Evolutionary conservation across 2,329 filamentous ascomycete species (phyloP).

Genomic region (Fusarium nisikadoi): DNA sequence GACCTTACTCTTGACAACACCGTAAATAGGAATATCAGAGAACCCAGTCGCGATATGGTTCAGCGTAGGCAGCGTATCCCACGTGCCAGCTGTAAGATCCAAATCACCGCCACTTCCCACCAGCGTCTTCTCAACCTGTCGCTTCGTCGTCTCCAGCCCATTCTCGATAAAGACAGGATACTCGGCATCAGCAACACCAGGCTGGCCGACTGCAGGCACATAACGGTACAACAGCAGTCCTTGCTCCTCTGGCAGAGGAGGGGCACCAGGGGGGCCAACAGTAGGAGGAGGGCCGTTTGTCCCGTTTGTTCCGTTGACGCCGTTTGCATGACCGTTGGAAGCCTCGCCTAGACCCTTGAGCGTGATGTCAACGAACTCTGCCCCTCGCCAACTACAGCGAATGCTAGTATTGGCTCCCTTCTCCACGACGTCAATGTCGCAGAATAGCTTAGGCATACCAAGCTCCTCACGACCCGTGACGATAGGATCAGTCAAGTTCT

Average conservation of each 20-base stretch:
- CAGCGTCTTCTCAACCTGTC: constrained; percentile 9
- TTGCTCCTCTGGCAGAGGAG: constrained; percentile 27
- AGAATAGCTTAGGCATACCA: constrained; percentile 69
- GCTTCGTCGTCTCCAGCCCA: not conserved
- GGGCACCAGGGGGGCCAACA: not conserved
- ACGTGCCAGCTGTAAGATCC: constrained; percentile 6
- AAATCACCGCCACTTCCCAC: not conserved
- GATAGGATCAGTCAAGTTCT: constrained; percentile 68
- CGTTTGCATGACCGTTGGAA: not conserved
- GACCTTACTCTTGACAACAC: constrained; percentile 18
- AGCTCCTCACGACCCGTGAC: constrained; percentile 69
- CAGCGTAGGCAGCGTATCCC: constrained; percentile 26
- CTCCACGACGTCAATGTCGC: constrained; percentile 56
- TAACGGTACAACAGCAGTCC: constrained; percentile 14
- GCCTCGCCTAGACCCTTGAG: constrained; percentile 1
- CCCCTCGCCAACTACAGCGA: constrained; percentile 25
- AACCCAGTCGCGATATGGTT: constrained; percentile 31
- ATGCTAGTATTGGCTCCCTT: not conserved
- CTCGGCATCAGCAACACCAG: not conserved
- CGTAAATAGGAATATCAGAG: constrained; percentile 30
- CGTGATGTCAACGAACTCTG: constrained; percentile 7
- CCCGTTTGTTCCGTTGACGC: not conserved
- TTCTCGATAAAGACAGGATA: constrained; percentile 9
- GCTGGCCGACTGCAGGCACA: constrained; percentile 11
- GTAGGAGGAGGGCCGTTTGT: not conserved